Evolutionary conservation across 2,329 filamentous ascomycete species (phyloP).

Genomic region (Ilyonectria robusta): DNA sequence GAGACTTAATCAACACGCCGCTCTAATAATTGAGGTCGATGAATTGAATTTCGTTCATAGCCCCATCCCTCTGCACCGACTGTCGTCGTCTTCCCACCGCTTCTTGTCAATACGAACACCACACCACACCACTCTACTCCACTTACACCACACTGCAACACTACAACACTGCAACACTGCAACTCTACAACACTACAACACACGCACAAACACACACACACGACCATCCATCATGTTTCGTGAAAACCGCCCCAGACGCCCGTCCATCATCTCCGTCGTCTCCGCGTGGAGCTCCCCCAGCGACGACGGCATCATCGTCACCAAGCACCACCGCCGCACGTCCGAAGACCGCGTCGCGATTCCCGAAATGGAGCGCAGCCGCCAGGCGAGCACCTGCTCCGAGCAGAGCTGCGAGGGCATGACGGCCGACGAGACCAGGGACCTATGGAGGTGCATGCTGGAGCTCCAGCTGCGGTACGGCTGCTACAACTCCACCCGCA

Average conservation of each 20-base stretch:
- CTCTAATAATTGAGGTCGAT: conserved; percentile 17
- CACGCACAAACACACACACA: background rate
- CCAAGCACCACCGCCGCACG: conserved; percentile 32
- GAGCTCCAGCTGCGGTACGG: conserved; percentile 62
- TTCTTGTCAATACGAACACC: background rate
- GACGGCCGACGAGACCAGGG: conserved; percentile 56
- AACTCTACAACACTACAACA: conserved; percentile 1
- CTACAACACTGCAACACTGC: background rate
- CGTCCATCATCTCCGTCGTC: conserved; percentile 39
- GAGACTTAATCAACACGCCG: conserved; percentile 15
- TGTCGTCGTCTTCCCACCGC: conserved; percentile 10
- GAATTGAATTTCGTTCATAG: conserved; percentile 23
- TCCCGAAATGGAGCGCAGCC: conserved; percentile 30
- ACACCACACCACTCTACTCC: background rate
- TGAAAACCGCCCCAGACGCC: conserved; percentile 38
- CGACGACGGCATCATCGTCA: conserved; percentile 32
- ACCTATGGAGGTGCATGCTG: conserved; percentile 65
- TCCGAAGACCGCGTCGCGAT: conserved; percentile 18
- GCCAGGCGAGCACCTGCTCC: conserved; percentile 49
- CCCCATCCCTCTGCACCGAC: conserved; percentile 3
- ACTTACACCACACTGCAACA: background rate
- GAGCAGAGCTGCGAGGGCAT: conserved; percentile 52
- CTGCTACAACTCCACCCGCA: conserved; percentile 65
- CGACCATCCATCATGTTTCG: conserved; percentile 38
- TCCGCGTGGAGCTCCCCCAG: conserved; percentile 36